Evolutionary conservation across 805 yeast genomes (phyloP).

Genomic region (Alloascoidea africana): DNA sequence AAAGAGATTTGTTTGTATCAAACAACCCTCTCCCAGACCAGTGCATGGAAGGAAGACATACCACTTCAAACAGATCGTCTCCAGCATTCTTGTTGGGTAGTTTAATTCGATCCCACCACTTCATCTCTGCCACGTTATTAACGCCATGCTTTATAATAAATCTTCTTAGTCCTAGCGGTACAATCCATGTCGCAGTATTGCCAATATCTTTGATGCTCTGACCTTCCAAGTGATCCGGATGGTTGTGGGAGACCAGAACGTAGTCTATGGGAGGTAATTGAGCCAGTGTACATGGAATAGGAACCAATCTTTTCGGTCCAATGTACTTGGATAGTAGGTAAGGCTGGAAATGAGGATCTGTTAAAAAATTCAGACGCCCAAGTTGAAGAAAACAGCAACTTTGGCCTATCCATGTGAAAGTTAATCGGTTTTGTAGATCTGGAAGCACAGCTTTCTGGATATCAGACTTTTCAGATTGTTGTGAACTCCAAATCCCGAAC

Average conservation of each 20-base stretch:
- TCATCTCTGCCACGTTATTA: slow-evolving; percentile 54
- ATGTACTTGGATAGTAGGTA: slow-evolving; percentile 36
- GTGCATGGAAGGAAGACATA: slow-evolving; percentile 90
- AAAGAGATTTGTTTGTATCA: slow-evolving; percentile 68
- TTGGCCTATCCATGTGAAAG: slow-evolving; percentile 90
- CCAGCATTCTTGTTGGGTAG: slow-evolving; percentile 17
- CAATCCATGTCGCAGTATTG: slow-evolving; percentile 63
- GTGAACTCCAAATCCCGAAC: too few species aligned
- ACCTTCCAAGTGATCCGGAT: slow-evolving; percentile 85
- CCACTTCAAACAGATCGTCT: slow-evolving; percentile 51
- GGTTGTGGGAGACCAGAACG: slow-evolving; percentile 81
- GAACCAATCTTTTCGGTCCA: slow-evolving; percentile 78
- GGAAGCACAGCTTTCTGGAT: slow-evolving; percentile 16
- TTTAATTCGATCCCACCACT: slow-evolving; percentile 78
- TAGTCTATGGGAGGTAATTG: slow-evolving; percentile 57
- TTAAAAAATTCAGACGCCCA: slow-evolving; percentile 55
- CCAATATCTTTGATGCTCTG: slow-evolving; percentile 38
- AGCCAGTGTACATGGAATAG: slow-evolving; percentile 51
- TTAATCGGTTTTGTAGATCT: slow-evolving; percentile 27
- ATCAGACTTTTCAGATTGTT: slow-evolving; percentile 6
- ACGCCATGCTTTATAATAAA: slow-evolving; percentile 46
- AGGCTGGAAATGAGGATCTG: slow-evolving; percentile 66
- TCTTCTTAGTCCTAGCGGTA: slow-evolving; percentile 63
- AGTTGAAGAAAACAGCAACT: slow-evolving; percentile 68
- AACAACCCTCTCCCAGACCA: slow-evolving; percentile 84